A percentile compares a stretch with the other conserved stretches of the same genome.
These are phyloP conservation scores for Penicillium sp. DNA, from an alignment of 2,329 filamentous ascomycete species.

Conservation along the genomic window DNA sequence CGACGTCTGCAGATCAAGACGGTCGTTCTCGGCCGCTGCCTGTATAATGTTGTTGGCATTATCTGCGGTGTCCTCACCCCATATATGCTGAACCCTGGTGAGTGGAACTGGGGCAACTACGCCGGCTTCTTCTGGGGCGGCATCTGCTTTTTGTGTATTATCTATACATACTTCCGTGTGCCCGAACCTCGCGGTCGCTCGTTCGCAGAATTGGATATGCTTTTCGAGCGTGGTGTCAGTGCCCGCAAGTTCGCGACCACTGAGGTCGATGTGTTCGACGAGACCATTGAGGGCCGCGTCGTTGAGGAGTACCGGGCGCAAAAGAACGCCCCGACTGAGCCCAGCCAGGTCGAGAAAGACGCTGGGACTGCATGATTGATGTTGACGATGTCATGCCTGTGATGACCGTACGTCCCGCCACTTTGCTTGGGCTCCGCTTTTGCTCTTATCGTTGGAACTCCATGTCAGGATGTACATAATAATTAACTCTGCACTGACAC, in stretches of 20 bases:
- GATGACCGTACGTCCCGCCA: constrained; percentile 8
- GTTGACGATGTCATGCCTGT: constrained; percentile 21
- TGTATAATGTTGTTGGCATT: constrained; percentile 81
- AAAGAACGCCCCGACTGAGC: constrained; percentile 56
- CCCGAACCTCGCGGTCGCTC: constrained; percentile 79
- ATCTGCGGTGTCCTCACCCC: constrained; percentile 80
- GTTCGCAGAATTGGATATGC: constrained; percentile 81
- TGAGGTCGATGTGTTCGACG: constrained; percentile 57
- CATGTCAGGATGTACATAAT: constrained; percentile 15
- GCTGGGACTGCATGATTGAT: constrained; percentile 18
- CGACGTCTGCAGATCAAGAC: constrained; percentile 87
- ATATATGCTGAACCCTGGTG: constrained; percentile 87
- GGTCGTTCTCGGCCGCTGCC: constrained; percentile 78
- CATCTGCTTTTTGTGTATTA: constrained; percentile 75
- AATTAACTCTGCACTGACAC: constrained; percentile 11
- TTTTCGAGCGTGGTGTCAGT: constrained; percentile 73
- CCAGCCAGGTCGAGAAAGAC: constrained; percentile 58
- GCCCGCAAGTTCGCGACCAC: constrained; percentile 71
- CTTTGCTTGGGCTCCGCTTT: neutral
- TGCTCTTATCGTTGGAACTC: neutral
- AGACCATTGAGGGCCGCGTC: constrained; percentile 34
- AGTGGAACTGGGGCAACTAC: constrained; percentile 87
- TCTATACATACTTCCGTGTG: constrained; percentile 79
- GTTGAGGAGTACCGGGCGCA: constrained; percentile 34
- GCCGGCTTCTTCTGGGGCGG: constrained; percentile 87